These are phyloP conservation scores for Lithospermum erythrorhizon DNA, from an alignment of 257 asterid species.

Conservation along the genomic window DNA sequence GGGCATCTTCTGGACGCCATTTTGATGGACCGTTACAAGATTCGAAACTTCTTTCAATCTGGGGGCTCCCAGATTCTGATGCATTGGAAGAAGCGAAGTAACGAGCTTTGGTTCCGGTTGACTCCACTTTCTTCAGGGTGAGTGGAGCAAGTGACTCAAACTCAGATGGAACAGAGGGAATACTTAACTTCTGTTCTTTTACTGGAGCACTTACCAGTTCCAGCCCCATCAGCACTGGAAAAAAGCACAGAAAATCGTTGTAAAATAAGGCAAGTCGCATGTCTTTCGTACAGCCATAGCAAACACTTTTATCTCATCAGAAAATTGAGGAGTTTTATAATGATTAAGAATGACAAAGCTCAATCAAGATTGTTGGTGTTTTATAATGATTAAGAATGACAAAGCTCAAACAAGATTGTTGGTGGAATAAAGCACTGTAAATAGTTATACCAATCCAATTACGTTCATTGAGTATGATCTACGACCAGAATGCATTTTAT, in stretches of 20 bases:
- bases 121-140: slow-evolving; percentile 46
- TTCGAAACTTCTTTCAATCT: slow-evolving; percentile 32
- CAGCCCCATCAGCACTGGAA: slow-evolving; percentile 54
- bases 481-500: not conserved
- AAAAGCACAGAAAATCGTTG: not conserved
- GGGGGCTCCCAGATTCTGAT: slow-evolving; percentile 24
- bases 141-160: slow-evolving; percentile 78
- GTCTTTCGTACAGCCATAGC: not conserved
- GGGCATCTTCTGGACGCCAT: slow-evolving; percentile 81
- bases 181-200: slow-evolving; percentile 69
- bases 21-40: slow-evolving; percentile 38
- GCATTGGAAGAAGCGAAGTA: slow-evolving; percentile 26
- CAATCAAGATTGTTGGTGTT: not conserved
- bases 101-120: slow-evolving; percentile 20
- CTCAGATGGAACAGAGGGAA: slow-evolving; percentile 80
- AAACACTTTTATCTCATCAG: not conserved
- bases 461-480: not conserved
- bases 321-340: not conserved
- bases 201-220: slow-evolving; percentile 58
- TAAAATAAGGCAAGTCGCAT: not conserved
- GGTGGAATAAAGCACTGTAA: not conserved
- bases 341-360: not conserved
- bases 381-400: not conserved
- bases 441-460: not conserved
- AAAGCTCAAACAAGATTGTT: not conserved